Percentiles rank a stretch among this genome's conserved stretches.
Conservation (phyloP, 371 early-diverging fungal genomes). For the Circinella umbellata region DNA sequence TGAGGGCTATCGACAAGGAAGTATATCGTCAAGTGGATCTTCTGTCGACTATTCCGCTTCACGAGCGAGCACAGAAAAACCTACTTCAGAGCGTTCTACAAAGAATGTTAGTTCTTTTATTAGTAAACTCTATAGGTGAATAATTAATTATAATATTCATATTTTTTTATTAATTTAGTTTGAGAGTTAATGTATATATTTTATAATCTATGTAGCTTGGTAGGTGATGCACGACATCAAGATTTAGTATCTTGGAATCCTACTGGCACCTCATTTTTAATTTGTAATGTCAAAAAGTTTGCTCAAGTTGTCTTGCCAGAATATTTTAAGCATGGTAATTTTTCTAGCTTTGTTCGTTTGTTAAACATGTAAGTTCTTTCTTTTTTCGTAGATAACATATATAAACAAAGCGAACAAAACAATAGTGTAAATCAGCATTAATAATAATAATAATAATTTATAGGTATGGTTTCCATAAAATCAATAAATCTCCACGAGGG, state of each 20-base stretch:
- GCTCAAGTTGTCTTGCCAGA: constrained; percentile 77
- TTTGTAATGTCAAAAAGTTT: constrained; percentile 85
- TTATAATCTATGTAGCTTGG: constrained; percentile 58
- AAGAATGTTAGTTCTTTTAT: constrained; percentile 32
- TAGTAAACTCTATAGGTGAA: constrained; percentile 32
- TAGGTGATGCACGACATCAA: constrained; percentile 72
- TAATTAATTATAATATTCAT: background rate
- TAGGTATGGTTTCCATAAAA: constrained; percentile 69
- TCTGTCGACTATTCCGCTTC: constrained; percentile 7
- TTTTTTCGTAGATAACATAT: background rate
- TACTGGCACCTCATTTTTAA: constrained; percentile 84
- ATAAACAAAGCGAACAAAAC: constrained; percentile 11
- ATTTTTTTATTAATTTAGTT: background rate
- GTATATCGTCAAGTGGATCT: constrained; percentile 11
- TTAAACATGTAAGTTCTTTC: constrained; percentile 74
- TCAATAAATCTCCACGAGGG: constrained; percentile 71
- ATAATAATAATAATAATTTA: constrained; percentile 3
- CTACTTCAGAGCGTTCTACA: constrained; percentile 3
- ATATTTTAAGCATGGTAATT: constrained; percentile 84
- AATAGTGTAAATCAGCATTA: background rate
- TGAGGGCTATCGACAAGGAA: background rate
- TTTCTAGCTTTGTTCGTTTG: constrained; percentile 82
- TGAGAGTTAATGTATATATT: background rate
- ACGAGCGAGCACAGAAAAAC: background rate
- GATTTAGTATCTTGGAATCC: constrained; percentile 83